These are phyloP conservation scores for Hypoxylon perforatum DNA, from an alignment of 495 filamentous ascomycete genomes.

Conservation along the genomic window DNA sequence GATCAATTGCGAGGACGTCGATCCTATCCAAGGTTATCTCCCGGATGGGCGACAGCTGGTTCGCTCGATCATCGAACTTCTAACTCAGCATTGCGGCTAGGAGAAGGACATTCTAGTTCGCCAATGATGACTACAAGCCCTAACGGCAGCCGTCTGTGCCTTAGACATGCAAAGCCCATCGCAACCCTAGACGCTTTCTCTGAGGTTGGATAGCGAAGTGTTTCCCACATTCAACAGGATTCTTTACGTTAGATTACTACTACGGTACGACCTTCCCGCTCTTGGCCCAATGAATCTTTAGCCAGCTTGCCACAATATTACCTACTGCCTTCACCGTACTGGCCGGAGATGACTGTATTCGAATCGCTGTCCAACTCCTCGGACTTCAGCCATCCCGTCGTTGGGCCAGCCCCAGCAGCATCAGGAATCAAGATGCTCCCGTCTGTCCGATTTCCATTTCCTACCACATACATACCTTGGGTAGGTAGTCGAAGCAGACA, in stretches of 20 bases:
- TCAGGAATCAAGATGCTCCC: conserved; percentile 6
- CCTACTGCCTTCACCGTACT: conserved; percentile 20
- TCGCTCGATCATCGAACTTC: conserved; percentile 3
- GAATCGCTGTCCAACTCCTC: conserved; percentile 2
- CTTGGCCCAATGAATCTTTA: conserved; percentile 24
- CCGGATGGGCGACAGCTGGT: conserved; percentile 8
- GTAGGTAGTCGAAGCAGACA: conserved; percentile 11
- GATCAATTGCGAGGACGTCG: conserved; percentile 12
- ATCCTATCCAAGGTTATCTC: conserved; percentile 16
- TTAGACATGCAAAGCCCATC: conserved; percentile 22
- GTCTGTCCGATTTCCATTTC: no score
- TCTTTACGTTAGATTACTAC: conserved; percentile 39
- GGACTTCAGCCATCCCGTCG: not conserved
- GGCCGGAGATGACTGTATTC: conserved; percentile 21
- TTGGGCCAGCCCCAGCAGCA: no score
- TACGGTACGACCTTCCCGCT: conserved; percentile 32
- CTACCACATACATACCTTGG: no score
- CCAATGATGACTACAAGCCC: conserved; percentile 14
- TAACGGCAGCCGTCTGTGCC: conserved; percentile 13
- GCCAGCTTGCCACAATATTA: conserved; percentile 31
- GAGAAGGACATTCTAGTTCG: conserved; percentile 8
- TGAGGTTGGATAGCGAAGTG: conserved; percentile 35
- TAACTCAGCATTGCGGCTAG: conserved; percentile 27
- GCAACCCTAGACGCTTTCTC: conserved; percentile 27
- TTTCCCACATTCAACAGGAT: conserved; percentile 31